phyloP scores from a whole-genome alignment of 1,139 yeast genomes.

The Scheffersomyces segobiensis region DNA sequence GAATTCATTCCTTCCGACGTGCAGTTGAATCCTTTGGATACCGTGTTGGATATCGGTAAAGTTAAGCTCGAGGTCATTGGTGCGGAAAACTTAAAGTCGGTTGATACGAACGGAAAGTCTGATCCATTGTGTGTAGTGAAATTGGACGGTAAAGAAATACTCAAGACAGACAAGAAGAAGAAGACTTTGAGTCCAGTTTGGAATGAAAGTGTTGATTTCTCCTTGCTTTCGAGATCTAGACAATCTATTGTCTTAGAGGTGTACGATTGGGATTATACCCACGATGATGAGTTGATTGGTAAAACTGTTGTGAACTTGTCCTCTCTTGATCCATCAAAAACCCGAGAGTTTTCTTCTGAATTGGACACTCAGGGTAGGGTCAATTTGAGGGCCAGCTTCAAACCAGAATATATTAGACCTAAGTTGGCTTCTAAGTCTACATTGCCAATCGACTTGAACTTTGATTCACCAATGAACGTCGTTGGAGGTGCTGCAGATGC shows the following conservation, averaged over 20 bases:
- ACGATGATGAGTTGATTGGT: slow-evolving; percentile 64
- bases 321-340: slow-evolving; percentile 43
- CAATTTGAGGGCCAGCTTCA: slow-evolving; percentile 52
- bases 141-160: slow-evolving; percentile 55
- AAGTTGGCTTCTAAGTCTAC: slow-evolving; percentile 43
- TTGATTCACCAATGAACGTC: slow-evolving; percentile 40
- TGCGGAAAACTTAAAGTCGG: slow-evolving; percentile 54
- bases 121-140: slow-evolving; percentile 62
- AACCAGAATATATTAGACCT: slow-evolving; percentile 71
- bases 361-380: slow-evolving; percentile 65
- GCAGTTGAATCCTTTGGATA: slow-evolving; percentile 56
- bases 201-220: slow-evolving; percentile 62
- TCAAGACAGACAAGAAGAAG: slow-evolving; percentile 60
- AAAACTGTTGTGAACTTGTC: slow-evolving; percentile 50
- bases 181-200: slow-evolving; percentile 69
- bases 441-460: slow-evolving; percentile 40
- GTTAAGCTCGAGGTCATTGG: slow-evolving; percentile 55
- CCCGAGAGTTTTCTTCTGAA: slow-evolving; percentile 47
- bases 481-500: slow-evolving; percentile 44
- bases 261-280: slow-evolving; percentile 78
- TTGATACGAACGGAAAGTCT: slow-evolving; percentile 72
- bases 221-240: slow-evolving; percentile 63
- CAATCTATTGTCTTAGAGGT: slow-evolving; percentile 49
- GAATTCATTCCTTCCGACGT: slow-evolving; percentile 62
- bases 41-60: slow-evolving; percentile 67